Evolutionary conservation across 805 yeast species (phyloP), one percentile per base, ranked within the genome.

Genomic region (Saccharomycopsis vini): DNA sequence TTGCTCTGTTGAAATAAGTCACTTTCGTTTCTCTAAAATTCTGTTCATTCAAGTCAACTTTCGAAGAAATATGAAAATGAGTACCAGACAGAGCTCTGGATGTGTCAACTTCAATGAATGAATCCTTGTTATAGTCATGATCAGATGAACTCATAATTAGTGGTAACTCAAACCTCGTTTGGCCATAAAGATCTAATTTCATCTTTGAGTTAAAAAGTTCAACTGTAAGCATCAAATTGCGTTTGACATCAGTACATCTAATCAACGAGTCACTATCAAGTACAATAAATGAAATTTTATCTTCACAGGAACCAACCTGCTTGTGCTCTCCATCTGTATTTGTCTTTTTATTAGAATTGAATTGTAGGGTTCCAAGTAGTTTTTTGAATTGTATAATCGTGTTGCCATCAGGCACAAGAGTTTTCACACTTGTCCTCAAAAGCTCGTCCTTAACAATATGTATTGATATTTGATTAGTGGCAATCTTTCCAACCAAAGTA

Each of bases 381-480:
- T 15, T 10, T n/a, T 36, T 38, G 21, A 47, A 16, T 15, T 29
- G 28, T 15, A 15, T 12, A 19, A 41, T 47, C n/a, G 28, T 26
- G n/a, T 20, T 23, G 20, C 21, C 24, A 22, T 29, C 28, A 3
- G 48, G 48, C 16, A 47, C 24, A 16, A 33, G 15, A 13, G 48
- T 42, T 22, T 31, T 39, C 12, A 47, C 36, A 7, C 39, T 37
- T n/a, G 42, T 37, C 3, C 21, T 26, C n/a, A 31, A 20, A 4
- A 47, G 38, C 23, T 48, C 51, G 20, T 45, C 41, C 36, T 43
- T 42, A n/a, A 48, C 46, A 23, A 48, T 42, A 29, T 48, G 39
- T 13, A 46, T 40, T 4, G 47, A 42, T 10, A 48, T 45, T 34
- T 42, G 31, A 26, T 43, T 42, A 9, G 49, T 42, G 13, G 51